These are phyloP conservation scores for Globisporangium iwayamae DNA, from an alignment of 352 stramenopile genomes.

Conservation along the genomic window DNA sequence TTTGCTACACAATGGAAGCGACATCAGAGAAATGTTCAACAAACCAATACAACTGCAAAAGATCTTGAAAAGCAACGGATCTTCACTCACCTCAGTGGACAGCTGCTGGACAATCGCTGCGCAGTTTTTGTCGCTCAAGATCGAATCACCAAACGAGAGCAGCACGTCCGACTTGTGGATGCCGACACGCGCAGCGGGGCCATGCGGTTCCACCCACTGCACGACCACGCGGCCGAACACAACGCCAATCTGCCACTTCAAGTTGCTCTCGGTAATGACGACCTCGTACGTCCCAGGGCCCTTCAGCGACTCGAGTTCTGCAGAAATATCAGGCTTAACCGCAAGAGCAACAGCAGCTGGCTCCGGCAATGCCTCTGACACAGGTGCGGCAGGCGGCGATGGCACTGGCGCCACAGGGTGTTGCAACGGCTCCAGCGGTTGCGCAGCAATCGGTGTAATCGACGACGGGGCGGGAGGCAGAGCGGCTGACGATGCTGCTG, in stretches of 20 bases:
- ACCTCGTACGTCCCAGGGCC: slow-evolving; percentile 77
- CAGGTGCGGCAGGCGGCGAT: not conserved
- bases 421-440: slow-evolving; percentile 52
- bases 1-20: slow-evolving; percentile 27
- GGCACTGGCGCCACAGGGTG: slow-evolving; percentile 19
- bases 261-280: slow-evolving; percentile 67
- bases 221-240: slow-evolving; percentile 84
- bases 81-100: slow-evolving; percentile 55
- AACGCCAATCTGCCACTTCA: slow-evolving; percentile 81
- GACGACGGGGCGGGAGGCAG: slow-evolving; percentile 35
- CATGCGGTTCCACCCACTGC: slow-evolving; percentile 63
- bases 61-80: not conserved
- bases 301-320: slow-evolving; percentile 43
- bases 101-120: slow-evolving; percentile 70
- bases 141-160: slow-evolving; percentile 63
- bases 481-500: slow-evolving; percentile 24
- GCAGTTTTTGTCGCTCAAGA: slow-evolving; percentile 79
- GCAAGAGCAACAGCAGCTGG: not conserved
- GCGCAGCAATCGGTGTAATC: slow-evolving; percentile 46
- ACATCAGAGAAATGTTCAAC: not conserved
- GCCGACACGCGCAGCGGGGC: slow-evolving; percentile 58
- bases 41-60: not conserved
- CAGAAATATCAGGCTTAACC: slow-evolving; percentile 20
- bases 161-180: slow-evolving; percentile 86
- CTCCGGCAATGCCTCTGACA: not conserved